Percentiles rank a stretch among this genome's conserved stretches.
These are phyloP conservation scores for Pleurotus djamor DNA, from an alignment of 768 basidiomycete genomes.

Conservation along the genomic window DNA sequence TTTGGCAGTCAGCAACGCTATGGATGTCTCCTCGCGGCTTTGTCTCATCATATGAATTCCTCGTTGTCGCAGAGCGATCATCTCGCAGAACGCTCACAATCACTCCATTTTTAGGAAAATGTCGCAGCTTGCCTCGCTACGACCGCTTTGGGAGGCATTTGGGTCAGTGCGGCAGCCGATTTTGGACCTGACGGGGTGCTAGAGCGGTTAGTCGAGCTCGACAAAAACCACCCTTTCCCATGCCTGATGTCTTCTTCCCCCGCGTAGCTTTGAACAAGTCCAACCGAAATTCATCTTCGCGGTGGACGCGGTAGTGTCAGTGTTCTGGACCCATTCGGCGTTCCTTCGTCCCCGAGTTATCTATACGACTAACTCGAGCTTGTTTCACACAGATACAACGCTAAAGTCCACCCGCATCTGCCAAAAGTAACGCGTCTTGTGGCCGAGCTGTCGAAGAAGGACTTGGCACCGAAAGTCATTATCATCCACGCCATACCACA, in stretches of 20 bases:
- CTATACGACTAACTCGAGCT: conserved; percentile 7
- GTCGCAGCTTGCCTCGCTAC: conserved; percentile 67
- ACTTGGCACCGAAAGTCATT: conserved; percentile 46
- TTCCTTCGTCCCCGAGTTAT: conserved; percentile 8
- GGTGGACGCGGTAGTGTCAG: conserved; percentile 70
- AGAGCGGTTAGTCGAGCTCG: conserved; percentile 48
- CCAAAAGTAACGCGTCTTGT: conserved; percentile 62
- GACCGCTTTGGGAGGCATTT: conserved; percentile 60
- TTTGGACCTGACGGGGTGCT: conserved; percentile 78
- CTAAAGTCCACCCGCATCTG: conserved; percentile 64
- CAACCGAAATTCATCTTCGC: conserved; percentile 71
- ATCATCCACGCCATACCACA: conserved; percentile 49
- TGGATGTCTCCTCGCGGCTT: neutral
- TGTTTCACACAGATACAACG: conserved; percentile 54
- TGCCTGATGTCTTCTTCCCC: conserved; percentile 1
- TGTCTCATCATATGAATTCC: conserved; percentile 2
- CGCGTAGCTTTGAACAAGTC: conserved; percentile 70
- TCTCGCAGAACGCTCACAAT: neutral
- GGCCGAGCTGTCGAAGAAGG: conserved; percentile 40
- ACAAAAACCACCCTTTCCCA: neutral
- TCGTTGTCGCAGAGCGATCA: neutral
- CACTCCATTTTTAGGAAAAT: conserved; percentile 47
- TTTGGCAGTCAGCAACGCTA: neutral
- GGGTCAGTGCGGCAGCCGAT: conserved; percentile 81
- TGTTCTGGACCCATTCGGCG: neutral